Evolutionary conservation across 345 rosid genomes (phyloP).

Genomic region (Erodium maritimum): DNA sequence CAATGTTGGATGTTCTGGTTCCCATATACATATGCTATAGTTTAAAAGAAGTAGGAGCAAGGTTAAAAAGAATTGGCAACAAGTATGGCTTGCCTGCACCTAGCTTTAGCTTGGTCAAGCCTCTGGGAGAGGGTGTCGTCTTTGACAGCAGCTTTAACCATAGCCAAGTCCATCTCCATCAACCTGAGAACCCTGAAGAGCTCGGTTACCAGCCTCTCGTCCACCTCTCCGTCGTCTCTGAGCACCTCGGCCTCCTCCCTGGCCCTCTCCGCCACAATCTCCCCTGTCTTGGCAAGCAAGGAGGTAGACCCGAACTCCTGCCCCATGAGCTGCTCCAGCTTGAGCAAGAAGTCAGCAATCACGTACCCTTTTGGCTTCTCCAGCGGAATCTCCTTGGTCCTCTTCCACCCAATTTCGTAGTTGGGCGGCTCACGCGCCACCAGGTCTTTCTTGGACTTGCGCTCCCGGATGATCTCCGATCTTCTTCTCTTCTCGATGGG

Average conservation of each 20-base stretch:
- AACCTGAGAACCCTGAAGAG: constrained; percentile 72
- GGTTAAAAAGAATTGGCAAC: constrained; percentile 60
- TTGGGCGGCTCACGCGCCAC: constrained; percentile 58
- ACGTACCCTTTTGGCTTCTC: constrained; percentile 74
- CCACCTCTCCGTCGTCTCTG: constrained; percentile 71
- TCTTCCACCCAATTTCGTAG: constrained; percentile 73
- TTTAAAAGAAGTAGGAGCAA: no score
- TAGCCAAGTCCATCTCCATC: constrained; percentile 96
- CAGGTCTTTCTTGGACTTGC: constrained; percentile 23
- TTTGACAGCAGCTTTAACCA: constrained; percentile 85
- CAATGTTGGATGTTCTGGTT: background rate
- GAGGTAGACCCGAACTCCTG: constrained; percentile 65
- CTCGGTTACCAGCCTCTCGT: constrained; percentile 78
- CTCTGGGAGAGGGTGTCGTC: constrained; percentile 64
- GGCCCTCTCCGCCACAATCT: constrained; percentile 78
- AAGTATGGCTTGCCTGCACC: constrained; percentile 87
- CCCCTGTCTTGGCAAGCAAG: constrained; percentile 65
- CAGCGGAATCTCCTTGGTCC: constrained; percentile 52
- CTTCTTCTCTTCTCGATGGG: constrained; percentile 64
- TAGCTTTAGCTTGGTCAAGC: constrained; percentile 66
- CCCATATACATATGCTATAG: background rate
- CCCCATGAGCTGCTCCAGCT: constrained; percentile 58
- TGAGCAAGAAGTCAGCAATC: constrained; percentile 75
- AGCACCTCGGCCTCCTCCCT: constrained; percentile 83
- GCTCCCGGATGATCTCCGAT: constrained; percentile 49